These are phyloP conservation scores for Brassica juncea DNA, from an alignment of 345 rosid species.

Conservation along the genomic window DNA sequence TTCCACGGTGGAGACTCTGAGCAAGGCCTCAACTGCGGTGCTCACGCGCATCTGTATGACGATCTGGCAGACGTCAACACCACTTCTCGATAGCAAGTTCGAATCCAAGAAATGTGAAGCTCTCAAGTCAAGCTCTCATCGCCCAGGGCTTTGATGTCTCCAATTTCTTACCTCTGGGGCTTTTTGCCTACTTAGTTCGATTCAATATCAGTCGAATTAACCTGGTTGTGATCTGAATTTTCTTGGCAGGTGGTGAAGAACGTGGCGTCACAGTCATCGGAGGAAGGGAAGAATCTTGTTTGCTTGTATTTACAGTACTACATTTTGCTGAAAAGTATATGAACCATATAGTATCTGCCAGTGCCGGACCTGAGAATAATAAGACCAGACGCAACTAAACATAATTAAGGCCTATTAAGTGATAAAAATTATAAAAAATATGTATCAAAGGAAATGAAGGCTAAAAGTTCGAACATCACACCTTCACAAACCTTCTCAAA, in stretches of 20 bases:
- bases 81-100: constrained; percentile 86
- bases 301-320: constrained; percentile 71
- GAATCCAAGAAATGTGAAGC: constrained; percentile 97
- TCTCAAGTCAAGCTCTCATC: constrained; percentile 89
- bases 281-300: constrained; percentile 97
- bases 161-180: constrained; percentile 94
- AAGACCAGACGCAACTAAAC: no score
- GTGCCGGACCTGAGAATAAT: no score
- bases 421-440: no score
- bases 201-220: not conserved
- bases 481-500: no score
- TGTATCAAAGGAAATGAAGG: no score
- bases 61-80: constrained; percentile 91
- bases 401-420: no score
- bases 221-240: not conserved
- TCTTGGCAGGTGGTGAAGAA: constrained; percentile 82
- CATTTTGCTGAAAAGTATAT: constrained; percentile 93
- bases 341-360: no score
- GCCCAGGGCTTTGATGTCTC: constrained; percentile 96
- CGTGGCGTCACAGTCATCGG: constrained; percentile 86
- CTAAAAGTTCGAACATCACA: no score
- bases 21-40: constrained; percentile 89
- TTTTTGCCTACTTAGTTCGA: not conserved
- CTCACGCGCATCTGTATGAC: constrained; percentile 92
- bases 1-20: constrained; percentile 75